A percentile compares a stretch with the other conserved stretches of the same genome.
These are phyloP conservation scores for Penicillium parvum DNA, from an alignment of 495 filamentous ascomycete genomes.

Conservation along the genomic window DNA sequence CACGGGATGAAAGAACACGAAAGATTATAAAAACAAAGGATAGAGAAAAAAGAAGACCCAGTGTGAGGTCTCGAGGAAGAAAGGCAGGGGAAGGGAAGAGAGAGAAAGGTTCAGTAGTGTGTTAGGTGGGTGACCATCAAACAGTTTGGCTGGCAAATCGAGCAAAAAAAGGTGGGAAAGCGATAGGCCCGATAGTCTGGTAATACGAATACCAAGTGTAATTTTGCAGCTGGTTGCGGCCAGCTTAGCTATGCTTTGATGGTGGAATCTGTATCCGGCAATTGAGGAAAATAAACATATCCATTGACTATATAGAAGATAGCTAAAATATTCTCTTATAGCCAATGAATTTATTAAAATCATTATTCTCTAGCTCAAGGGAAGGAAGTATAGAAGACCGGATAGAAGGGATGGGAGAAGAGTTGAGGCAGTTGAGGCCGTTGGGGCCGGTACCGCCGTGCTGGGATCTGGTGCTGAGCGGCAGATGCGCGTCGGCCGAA, in stretches of 20 bases:
- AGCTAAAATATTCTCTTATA: background rate
- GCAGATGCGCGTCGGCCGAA: conserved; percentile 1
- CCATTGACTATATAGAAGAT: too few relatives aligned
- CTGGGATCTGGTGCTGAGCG: conserved; percentile 9
- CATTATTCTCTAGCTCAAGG: too few relatives aligned
- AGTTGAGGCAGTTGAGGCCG: conserved; percentile 22
- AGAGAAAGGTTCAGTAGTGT: conserved; percentile 6
- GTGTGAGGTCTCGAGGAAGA: conserved; percentile 1
- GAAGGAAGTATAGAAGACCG: conserved; percentile 1
- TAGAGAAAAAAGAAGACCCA: conserved; percentile 8
- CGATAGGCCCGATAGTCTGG: conserved; percentile 18
- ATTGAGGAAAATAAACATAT: too few relatives aligned
- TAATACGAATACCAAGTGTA: conserved; percentile 19
- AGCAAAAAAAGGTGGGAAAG: conserved; percentile 35
- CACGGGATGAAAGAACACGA: conserved; percentile 7
- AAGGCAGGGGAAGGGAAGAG: conserved; percentile 4
- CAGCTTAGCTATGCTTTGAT: background rate
- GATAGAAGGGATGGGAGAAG: conserved; percentile 18
- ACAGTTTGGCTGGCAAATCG: background rate
- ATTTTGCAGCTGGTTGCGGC: conserved; percentile 14
- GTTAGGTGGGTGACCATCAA: background rate
- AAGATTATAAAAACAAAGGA: conserved; percentile 2
- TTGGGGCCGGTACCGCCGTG: conserved; percentile 4
- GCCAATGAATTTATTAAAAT: too few relatives aligned
- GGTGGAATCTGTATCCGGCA: too few relatives aligned